Evolutionary conservation across 129 eudicot species (phyloP).

Genomic region (Flaveria trinervia): DNA sequence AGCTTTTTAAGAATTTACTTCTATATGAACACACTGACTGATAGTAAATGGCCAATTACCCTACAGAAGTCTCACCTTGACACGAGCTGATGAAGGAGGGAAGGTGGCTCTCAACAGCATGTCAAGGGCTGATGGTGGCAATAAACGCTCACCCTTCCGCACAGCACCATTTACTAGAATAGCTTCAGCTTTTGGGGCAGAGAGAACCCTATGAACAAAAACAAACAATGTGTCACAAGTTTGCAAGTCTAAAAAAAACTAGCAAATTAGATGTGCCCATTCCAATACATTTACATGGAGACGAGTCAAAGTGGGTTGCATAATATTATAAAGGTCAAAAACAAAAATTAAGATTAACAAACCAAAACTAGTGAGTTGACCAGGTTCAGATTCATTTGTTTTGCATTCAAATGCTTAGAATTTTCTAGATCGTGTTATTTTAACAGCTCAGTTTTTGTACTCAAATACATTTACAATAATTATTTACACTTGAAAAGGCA

Average conservation of each 20-base stretch:
- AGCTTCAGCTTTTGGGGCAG: slow-evolving; percentile 13
- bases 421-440: not conserved
- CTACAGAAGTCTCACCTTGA: slow-evolving; percentile 56
- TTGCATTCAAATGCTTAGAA: not conserved
- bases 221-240: not conserved
- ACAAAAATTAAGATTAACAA: not conserved
- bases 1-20: not conserved
- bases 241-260: not conserved
- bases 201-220: slow-evolving; percentile 7
- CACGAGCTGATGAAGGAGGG: slow-evolving; percentile 68
- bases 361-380: not conserved
- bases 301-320: not conserved
- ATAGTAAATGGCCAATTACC: not conserved
- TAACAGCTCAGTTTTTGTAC: not conserved
- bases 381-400: not conserved
- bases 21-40: not conserved
- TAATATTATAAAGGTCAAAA: not conserved
- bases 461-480: not conserved
- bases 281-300: not conserved
- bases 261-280: not conserved
- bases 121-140: slow-evolving; percentile 75
- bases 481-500: not conserved
- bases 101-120: slow-evolving; percentile 56
- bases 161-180: slow-evolving; percentile 73
- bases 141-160: slow-evolving; percentile 80